Conservation (phyloP, 2,329 filamentous ascomycete species). For the Juglanconis sp. region DNA sequence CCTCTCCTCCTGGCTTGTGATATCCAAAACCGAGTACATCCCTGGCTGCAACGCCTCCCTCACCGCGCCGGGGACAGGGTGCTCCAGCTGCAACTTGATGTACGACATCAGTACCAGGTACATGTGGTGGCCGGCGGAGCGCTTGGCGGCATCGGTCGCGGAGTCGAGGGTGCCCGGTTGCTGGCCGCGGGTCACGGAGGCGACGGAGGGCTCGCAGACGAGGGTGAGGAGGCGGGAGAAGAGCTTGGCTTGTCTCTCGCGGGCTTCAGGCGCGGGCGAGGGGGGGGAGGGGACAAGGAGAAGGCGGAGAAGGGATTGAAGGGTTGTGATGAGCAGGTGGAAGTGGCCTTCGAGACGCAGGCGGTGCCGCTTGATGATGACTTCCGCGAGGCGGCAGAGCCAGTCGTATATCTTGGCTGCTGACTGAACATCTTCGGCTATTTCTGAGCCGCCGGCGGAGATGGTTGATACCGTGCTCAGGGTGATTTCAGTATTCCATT, state of each 20-base stretch:
- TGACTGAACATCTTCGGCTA: constrained; percentile 25
- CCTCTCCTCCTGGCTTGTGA: constrained; percentile 52
- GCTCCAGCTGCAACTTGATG: constrained; percentile 59
- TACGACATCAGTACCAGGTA: constrained; percentile 58
- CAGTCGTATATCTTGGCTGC: constrained; percentile 39
- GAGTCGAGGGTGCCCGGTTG: constrained; percentile 50
- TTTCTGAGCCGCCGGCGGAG: constrained; percentile 23
- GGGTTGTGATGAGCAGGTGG: constrained; percentile 51
- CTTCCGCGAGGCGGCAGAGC: constrained; percentile 53
- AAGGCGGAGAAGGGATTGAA: constrained; percentile 54
- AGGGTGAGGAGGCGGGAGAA: constrained; percentile 57
- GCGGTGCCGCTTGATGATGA: constrained; percentile 57
- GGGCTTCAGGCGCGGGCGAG: constrained; percentile 25
- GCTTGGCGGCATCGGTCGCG: constrained; percentile 58
- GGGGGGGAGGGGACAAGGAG: constrained; percentile 41
- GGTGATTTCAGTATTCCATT: constrained; percentile 57
- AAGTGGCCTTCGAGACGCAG: constrained; percentile 61
- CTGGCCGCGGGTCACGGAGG: constrained; percentile 48
- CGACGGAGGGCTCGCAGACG: constrained; percentile 57
- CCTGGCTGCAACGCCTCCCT: constrained; percentile 56
- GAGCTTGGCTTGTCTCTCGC: constrained; percentile 43
- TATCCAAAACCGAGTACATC: constrained; percentile 56
- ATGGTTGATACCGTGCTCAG: constrained; percentile 41
- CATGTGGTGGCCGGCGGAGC: constrained; percentile 60
- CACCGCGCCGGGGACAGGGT: constrained; percentile 46